Conservation (phyloP, 495 filamentous ascomycete species). For the Jackrogersella minutella region DNA sequence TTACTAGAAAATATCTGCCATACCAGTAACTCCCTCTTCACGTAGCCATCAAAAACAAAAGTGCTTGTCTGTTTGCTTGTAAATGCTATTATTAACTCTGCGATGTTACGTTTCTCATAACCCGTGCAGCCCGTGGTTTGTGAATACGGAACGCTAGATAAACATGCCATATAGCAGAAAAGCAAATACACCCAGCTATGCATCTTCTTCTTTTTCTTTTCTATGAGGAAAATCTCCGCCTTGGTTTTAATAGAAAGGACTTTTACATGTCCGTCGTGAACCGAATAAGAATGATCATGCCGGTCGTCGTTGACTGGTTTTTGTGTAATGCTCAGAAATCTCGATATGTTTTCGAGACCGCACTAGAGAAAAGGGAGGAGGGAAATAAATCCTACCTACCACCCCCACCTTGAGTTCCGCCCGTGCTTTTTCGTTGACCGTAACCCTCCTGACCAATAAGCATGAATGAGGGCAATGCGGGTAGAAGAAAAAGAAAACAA, state of each 20-base stretch:
- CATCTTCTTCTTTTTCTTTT: background rate
- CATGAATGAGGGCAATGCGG: background rate
- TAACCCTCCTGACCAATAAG: background rate
- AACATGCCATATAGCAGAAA: background rate
- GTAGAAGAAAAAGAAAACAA: no score
- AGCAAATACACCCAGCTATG: conserved; percentile 4
- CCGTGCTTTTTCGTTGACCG: background rate
- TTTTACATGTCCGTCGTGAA: conserved; percentile 20
- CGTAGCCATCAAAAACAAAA: background rate
- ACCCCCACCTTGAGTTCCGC: conserved; percentile 7
- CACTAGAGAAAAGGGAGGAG: background rate
- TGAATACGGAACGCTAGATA: background rate
- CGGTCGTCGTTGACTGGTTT: background rate
- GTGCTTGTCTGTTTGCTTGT: no score
- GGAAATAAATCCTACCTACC: no score
- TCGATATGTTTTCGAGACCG: background rate
- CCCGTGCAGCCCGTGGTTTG: background rate
- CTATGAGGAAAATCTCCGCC: no score
- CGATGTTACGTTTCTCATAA: background rate
- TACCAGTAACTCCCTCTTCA: background rate
- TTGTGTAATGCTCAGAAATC: conserved; percentile 15
- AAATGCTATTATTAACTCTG: background rate
- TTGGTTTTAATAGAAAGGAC: no score
- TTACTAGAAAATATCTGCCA: background rate
- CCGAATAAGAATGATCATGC: conserved; percentile 12